These are phyloP conservation scores for Pythium sukuiense DNA, from an alignment of 352 stramenopile genomes.

Conservation along the genomic window DNA sequence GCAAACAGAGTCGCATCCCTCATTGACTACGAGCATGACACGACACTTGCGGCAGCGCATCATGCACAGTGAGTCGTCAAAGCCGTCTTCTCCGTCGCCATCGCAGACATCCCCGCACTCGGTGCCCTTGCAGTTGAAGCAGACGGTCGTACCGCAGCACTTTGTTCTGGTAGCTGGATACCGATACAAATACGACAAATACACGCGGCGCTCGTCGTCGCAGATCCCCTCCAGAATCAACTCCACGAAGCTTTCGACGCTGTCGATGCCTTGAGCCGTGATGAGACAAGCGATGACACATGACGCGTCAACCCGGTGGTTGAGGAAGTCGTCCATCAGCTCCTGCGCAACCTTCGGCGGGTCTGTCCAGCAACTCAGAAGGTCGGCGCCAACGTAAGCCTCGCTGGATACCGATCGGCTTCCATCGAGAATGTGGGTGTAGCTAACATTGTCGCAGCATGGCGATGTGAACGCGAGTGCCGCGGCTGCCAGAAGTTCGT, in stretches of 20 bases:
- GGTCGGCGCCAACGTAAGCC: background rate
- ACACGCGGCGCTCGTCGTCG: constrained; percentile 4
- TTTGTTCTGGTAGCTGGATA: background rate
- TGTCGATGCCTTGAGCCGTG: background rate
- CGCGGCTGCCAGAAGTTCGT: background rate
- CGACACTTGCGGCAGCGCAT: constrained; percentile 46
- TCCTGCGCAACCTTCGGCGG: background rate
- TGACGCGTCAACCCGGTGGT: background rate
- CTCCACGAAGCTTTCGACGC: background rate
- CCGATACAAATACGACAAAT: constrained; percentile 1
- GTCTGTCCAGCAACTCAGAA: background rate
- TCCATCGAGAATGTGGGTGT: background rate
- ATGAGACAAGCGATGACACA: background rate
- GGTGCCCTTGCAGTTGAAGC: constrained; percentile 7
- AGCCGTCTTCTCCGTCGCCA: constrained; percentile 9
- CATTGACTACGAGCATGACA: constrained; percentile 42
- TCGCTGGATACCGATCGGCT: background rate
- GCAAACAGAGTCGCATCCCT: constrained; percentile 46
- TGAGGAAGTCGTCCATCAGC: background rate
- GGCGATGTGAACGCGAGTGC: background rate
- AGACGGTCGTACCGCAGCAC: background rate
- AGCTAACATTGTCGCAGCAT: background rate
- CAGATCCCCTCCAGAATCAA: background rate
- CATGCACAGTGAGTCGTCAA: constrained; percentile 31
- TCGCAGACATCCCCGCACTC: background rate